Base-by-base conservation (phyloP, 148 eudicot species). In the Polygonum maritimum region DNA sequence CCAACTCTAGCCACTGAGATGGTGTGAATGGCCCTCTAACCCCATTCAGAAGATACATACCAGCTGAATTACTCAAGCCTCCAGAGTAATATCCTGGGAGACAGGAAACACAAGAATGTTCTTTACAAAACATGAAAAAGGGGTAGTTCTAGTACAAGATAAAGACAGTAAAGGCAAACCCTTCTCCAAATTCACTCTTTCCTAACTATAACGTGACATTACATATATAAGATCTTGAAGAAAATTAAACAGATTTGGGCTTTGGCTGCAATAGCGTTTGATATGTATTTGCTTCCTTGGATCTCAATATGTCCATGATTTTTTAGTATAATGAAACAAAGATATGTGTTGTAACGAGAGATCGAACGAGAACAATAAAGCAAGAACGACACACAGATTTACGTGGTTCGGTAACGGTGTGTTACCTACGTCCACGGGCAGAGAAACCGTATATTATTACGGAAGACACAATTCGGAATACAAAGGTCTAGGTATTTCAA, bases 1-100 rank as follows among this genome's bases (percentile, higher is more conserved):
- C 94, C 75, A 94, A 82, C 85, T 94, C 98, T 74, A 85, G 82
- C 94, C 97, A 91, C 74, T 94, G 98, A 11, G 97, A 89, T 74
- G 95, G 91, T 48, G 93, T 87, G 71, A 94, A 91, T 76, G 93
- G 85, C 69, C 97, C 92, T 83, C 78, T 85, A 39, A 84, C 77
- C 41, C 89, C 89, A 62, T 85, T 67, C 79, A 86, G 76, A 45
- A 89, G 78, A 71, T 82, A 87, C 55, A 81, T 82, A 78, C 81
- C 87, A 72, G 16, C 15, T 41, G 74, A 41, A 41, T 12, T 44
- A 79, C 81, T 85, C 76, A 82, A 55, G 72, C 82, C 83, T 77
- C 86, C 89, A 69, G 78, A 74, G 76, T 51, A 85, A 86, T 77
- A 85, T 4, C 82, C 88, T 83, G 82, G 54, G 47, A 41, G 52